A percentile compares a stretch with the other conserved stretches of the same genome.
Evolutionary conservation across 495 filamentous ascomycete genomes (phyloP).

Genomic region (Penicillium nucicola): DNA sequence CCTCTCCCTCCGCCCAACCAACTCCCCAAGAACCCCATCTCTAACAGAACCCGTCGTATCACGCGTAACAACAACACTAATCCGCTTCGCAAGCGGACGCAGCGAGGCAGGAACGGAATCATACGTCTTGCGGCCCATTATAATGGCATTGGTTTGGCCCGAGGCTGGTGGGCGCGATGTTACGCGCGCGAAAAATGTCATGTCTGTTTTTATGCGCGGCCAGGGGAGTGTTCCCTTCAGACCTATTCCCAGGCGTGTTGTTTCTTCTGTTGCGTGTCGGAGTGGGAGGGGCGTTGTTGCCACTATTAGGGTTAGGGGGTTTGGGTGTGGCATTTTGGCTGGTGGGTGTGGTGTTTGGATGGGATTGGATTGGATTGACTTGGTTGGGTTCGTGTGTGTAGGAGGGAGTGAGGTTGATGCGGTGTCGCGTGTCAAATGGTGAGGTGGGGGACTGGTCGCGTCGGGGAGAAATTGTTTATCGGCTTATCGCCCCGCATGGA

Average conservation of each 20-base stretch:
- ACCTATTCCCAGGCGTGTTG: slow-evolving; percentile 79
- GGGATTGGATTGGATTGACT: background rate
- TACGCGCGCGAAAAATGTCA: slow-evolving; percentile 90
- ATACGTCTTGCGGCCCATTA: slow-evolving; percentile 98
- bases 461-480: background rate
- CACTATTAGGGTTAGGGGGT: slow-evolving; percentile 38
- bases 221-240: slow-evolving; percentile 77
- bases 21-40: slow-evolving; percentile 22
- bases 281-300: slow-evolving; percentile 38
- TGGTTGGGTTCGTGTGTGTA: background rate
- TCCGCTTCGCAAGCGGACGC: slow-evolving; percentile 72
- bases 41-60: slow-evolving; percentile 25
- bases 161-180: slow-evolving; percentile 60
- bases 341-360: background rate
- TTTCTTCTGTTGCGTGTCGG: slow-evolving; percentile 32
- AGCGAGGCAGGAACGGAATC: slow-evolving; percentile 74
- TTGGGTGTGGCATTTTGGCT: slow-evolving; percentile 21
- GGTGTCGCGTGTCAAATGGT: background rate
- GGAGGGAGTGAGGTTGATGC: background rate
- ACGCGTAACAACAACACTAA: slow-evolving; percentile 76
- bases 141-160: slow-evolving; percentile 65
- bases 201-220: slow-evolving; percentile 82
- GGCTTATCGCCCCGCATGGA: background rate
- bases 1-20: slow-evolving; percentile 20
- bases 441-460: background rate